Percentiles rank a stretch among this genome's conserved stretches.
Evolutionary conservation across 1,139 yeast species (phyloP).

Genomic region (Meyerozyma carpophila): DNA sequence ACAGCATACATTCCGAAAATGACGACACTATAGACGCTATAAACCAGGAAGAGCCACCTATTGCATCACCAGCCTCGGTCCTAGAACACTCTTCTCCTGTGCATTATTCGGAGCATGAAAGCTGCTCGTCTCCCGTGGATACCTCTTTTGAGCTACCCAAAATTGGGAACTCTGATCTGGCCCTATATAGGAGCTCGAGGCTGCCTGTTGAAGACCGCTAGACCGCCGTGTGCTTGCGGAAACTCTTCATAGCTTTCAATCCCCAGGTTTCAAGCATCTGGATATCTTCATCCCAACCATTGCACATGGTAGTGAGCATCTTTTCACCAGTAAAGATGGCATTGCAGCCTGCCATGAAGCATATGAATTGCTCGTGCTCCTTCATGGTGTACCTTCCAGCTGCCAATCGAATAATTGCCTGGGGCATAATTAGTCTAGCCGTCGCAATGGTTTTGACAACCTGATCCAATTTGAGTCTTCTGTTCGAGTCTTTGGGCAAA

Average conservation of each 20-base stretch:
- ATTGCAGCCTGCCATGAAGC: constrained; percentile 75
- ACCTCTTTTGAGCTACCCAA: not conserved
- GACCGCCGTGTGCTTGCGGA: constrained; percentile 10
- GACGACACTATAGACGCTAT: not conserved
- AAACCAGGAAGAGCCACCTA: not conserved
- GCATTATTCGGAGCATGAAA: not conserved
- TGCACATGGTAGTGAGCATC: constrained; percentile 80
- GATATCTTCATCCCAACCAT: constrained; percentile 81
- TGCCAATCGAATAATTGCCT: constrained; percentile 64
- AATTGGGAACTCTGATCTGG: not conserved
- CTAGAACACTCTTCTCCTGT: not conserved
- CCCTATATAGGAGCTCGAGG: not conserved
- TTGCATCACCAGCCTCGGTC: not conserved
- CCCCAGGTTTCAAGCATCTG: constrained; percentile 70
- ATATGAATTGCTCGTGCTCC: constrained; percentile 67
- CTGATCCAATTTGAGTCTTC: constrained; percentile 51
- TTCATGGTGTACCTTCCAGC: constrained; percentile 83
- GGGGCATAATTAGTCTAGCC: constrained; percentile 71
- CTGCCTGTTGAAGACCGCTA: not conserved
- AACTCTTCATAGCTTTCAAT: constrained; percentile 59
- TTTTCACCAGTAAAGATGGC: constrained; percentile 79
- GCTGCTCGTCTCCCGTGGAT: not conserved
- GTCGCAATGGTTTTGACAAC: constrained; percentile 69
- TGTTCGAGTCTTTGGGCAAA: constrained; percentile 32
- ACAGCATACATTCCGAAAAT: not conserved